phyloP scores from a whole-genome alignment of 305 asterid species.

The Rubia peregrina region DNA sequence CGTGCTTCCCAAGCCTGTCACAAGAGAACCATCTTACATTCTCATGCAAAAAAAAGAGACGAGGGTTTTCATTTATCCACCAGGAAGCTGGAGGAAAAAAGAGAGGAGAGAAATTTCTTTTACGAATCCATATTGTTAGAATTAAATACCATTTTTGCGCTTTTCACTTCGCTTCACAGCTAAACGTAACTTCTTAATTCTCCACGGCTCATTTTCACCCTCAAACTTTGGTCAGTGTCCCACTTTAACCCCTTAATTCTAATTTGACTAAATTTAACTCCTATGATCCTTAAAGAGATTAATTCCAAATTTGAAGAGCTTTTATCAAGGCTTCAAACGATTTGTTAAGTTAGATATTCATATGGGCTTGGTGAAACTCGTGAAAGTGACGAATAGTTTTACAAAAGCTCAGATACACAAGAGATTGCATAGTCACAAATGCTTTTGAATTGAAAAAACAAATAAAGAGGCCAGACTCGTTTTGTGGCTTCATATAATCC shows the following conservation, averaged over 20 bases:
- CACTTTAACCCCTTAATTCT: not conserved
- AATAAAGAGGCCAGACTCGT: not conserved
- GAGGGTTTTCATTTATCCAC: not conserved
- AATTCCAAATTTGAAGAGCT: not conserved
- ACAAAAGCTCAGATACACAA: not conserved
- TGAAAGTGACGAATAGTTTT: not conserved
- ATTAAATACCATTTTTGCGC: not conserved
- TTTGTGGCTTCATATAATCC: not conserved
- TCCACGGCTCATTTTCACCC: not conserved
- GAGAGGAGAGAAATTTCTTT: not conserved
- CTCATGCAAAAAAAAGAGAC: not conserved
- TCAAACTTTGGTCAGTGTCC: too few species aligned
- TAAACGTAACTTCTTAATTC: not conserved
- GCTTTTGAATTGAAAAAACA: not conserved
- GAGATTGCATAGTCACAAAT: not conserved
- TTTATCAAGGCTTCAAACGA: not conserved
- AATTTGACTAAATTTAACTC: not conserved
- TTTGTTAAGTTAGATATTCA: not conserved
- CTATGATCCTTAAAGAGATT: not conserved
- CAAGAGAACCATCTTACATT: not conserved
- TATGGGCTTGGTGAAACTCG: not conserved
- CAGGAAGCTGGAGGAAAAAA: not conserved
- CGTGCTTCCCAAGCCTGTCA: conserved; percentile 72
- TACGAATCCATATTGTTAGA: too few species aligned
- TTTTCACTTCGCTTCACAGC: too few species aligned